Base-by-base conservation (phyloP, 2,329 filamentous ascomycete species). In the Aspergillus viridinutans region DNA sequence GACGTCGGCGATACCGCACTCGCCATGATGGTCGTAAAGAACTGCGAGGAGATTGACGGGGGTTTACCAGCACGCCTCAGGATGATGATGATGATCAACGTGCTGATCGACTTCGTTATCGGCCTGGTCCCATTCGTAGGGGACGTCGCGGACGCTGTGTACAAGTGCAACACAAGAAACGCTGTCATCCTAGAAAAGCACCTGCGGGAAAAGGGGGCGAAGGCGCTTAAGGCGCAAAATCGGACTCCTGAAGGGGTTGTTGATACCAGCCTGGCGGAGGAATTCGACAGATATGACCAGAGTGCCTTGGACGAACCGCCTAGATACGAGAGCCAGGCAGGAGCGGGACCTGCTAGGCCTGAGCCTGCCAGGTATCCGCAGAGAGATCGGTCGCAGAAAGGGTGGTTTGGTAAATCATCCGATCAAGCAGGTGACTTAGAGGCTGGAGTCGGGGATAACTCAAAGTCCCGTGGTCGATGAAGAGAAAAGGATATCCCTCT, bases 21-120 rank as follows among this genome's bases (percentile, higher is more conserved):
- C 68, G 89, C 90, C 9, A 73, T 91, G 58, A 85, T 90, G 75
- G 85, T 97, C 8, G 80, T 96, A 61, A 82, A 81, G 58, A 86
- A 85, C 25, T 92, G 90, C 74, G 80, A 81, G 60, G 82, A 87
- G 59, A 81, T 96, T 50, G 88, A 95, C 53, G 90, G 90, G 51
- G 90, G 90, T 14, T 83, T 97, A 43, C 74, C 75, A 1, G 62
- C 73, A 4, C 68, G 72, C 9, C 74, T 93, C 51, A 80, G 83
- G 55, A 72, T 82, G 28, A 82, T 82, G 68, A 97, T 99, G 94
- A 73, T 92, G 61, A 74, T 92, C 68, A 95, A 96, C 74, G 84
- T 97, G 55, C 67, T 78, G 14, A 61, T 82, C 23, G 78, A 78
- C 56, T 78, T 79, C 53, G 38, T 78, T 48, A 71, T 84, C 53